Conservation (phyloP, 495 filamentous ascomycete genomes). For the Lasiosphaeria ovina region DNA sequence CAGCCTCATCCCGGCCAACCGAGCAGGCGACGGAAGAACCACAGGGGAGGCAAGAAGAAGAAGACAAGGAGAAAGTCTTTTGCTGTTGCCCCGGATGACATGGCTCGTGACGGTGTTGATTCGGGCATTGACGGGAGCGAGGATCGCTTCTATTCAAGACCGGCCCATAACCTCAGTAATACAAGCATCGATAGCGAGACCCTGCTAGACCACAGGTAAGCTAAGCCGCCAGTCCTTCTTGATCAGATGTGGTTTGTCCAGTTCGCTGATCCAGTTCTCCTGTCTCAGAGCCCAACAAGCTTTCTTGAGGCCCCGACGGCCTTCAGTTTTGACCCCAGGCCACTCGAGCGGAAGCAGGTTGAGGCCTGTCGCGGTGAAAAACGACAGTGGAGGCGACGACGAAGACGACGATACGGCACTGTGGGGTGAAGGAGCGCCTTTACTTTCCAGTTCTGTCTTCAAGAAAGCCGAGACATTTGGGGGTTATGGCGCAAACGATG, state of each 20-base stretch:
- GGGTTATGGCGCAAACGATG: conserved; percentile 41
- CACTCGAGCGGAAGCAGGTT: conserved; percentile 38
- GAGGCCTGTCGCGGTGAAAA: conserved; percentile 24
- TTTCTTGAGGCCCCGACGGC: conserved; percentile 64
- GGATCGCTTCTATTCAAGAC: conserved; percentile 58
- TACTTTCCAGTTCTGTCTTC: conserved; percentile 45
- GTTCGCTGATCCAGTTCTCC: not conserved
- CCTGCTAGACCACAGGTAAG: conserved; percentile 75
- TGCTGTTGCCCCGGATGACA: conserved; percentile 48
- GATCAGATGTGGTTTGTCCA: not conserved
- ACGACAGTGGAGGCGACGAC: conserved; percentile 33
- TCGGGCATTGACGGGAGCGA: conserved; percentile 34
- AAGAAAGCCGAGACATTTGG: conserved; percentile 28
- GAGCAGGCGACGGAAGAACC: conserved; percentile 36
- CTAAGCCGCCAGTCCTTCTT: not conserved
- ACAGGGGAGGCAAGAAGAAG: conserved; percentile 58
- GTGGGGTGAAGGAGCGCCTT: conserved; percentile 56
- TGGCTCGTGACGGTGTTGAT: conserved; percentile 34
- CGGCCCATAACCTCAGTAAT: conserved; percentile 61
- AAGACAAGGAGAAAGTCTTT: conserved; percentile 67
- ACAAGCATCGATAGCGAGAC: conserved; percentile 81
- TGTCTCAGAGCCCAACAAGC: conserved; percentile 62
- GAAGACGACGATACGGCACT: conserved; percentile 39
- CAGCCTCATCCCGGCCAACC: conserved; percentile 7
- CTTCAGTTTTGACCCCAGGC: conserved; percentile 41